These are phyloP conservation scores for Pugionium cornutum DNA, from an alignment of 345 rosid genomes.

Conservation along the genomic window DNA sequence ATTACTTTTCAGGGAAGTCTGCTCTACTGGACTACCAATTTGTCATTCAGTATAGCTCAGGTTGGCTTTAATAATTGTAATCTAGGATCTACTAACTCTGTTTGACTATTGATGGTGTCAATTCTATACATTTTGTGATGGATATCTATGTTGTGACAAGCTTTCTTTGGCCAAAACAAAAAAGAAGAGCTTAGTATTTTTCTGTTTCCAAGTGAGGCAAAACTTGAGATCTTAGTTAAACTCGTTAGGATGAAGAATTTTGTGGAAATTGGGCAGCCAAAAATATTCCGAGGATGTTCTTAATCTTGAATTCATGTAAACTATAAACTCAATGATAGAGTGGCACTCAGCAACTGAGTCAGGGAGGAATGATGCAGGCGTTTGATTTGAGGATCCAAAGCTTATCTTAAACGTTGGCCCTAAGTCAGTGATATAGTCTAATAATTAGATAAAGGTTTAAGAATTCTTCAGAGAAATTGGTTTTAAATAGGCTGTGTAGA, in stretches of 20 bases:
- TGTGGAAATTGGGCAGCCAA: neutral
- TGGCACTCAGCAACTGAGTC: neutral
- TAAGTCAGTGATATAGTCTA: conserved; percentile 8
- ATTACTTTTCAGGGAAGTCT: conserved; percentile 74
- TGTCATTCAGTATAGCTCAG: conserved; percentile 71
- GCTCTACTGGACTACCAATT: conserved; percentile 86
- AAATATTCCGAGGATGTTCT: neutral
- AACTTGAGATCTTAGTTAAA: conserved; percentile 11
- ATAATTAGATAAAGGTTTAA: conserved; percentile 3
- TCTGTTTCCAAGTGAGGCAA: neutral
- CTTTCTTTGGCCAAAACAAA: neutral
- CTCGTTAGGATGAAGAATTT: neutral
- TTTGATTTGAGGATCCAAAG: conserved; percentile 6
- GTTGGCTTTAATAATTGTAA: conserved; percentile 45
- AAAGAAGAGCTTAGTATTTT: neutral
- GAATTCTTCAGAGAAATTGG: neutral
- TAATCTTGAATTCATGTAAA: conserved; percentile 10
- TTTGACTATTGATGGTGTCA: neutral
- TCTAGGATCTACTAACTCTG: neutral
- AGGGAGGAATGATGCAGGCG: neutral
- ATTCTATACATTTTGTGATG: neutral
- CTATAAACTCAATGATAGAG: neutral
- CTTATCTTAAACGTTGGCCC: conserved; percentile 4
- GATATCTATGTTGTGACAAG: neutral
- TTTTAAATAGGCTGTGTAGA: conserved; percentile 1